A percentile compares a stretch with the other conserved stretches of the same genome.
Conservation (phyloP, 305 asterid genomes). For the Fraxinus xanthoxyloides region DNA sequence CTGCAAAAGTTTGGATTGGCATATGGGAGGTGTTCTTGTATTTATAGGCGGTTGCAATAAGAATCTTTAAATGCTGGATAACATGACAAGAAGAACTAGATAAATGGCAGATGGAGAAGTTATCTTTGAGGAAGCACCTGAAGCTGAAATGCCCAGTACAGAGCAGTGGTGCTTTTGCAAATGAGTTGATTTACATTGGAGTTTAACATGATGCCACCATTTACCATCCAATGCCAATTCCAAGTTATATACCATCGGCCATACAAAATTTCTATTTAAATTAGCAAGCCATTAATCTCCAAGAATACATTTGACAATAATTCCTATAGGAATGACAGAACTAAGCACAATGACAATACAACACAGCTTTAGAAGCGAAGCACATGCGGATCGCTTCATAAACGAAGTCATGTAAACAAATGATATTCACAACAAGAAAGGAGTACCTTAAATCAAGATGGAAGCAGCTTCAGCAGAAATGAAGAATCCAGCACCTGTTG, state of each 20-base stretch:
- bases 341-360: not conserved
- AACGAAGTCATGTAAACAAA: not conserved
- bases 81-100: conserved; percentile 9
- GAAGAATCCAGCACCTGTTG: conserved; percentile 22
- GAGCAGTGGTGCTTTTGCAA: conserved; percentile 29
- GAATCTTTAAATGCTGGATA: conserved; percentile 85
- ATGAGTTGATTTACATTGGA: conserved; percentile 28
- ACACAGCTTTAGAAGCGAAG: not conserved
- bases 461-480: not conserved
- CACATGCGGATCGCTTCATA: not conserved
- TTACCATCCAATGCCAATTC: conserved; percentile 57
- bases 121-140: conserved; percentile 84
- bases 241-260: conserved; percentile 66
- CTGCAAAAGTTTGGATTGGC: conserved; percentile 69
- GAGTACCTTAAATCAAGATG: too few relatives aligned
- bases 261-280: conserved; percentile 49
- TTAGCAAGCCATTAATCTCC: conserved; percentile 40
- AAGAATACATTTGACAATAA: conserved; percentile 37
- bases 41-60: conserved; percentile 91
- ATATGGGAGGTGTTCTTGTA: conserved; percentile 72
- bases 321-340: conserved; percentile 19
- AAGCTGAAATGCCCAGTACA: conserved; percentile 79
- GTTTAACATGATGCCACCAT: conserved; percentile 27
- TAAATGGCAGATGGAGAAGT: conserved; percentile 47
- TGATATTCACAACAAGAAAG: too few relatives aligned